These are phyloP conservation scores for Diaporthe batatas DNA, from an alignment of 2,329 filamentous ascomycete species.

Conservation along the genomic window DNA sequence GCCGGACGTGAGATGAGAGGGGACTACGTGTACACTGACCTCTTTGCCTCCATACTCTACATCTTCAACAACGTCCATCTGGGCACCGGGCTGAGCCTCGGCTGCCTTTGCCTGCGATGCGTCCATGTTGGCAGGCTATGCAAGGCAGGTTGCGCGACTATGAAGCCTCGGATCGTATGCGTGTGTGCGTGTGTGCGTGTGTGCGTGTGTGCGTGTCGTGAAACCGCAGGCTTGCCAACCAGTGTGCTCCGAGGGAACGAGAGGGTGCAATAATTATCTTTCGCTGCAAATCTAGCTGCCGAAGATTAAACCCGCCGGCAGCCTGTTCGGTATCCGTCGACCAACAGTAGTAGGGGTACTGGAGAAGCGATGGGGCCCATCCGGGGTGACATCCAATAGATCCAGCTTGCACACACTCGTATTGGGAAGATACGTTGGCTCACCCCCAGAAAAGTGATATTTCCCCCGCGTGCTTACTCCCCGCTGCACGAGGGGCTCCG, in stretches of 20 bases:
- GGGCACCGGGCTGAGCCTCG: slow-evolving; percentile 22
- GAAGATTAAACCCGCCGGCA: slow-evolving; percentile 11
- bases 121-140: not conserved
- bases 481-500: slow-evolving; percentile 13
- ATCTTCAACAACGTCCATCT: slow-evolving; percentile 28
- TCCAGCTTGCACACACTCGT: not conserved
- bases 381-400: slow-evolving; percentile 12
- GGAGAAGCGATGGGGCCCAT: slow-evolving; percentile 1
- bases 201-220: no score
- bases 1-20: not conserved
- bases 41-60: slow-evolving; percentile 35
- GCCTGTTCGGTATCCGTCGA: not conserved
- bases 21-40: slow-evolving; percentile 7
- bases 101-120: slow-evolving; percentile 5
- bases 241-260: not conserved
- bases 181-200: no score
- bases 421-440: not conserved
- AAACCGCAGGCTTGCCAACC: not conserved
- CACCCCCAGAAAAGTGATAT: slow-evolving; percentile 22
- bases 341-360: not conserved
- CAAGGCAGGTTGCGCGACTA: not conserved
- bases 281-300: slow-evolving; percentile 15
- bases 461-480: slow-evolving; percentile 26
- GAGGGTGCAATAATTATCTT: not conserved
- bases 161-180: not conserved